Evolutionary conservation across 768 basidiomycete genomes (phyloP), one percentile per base, ranked within the genome.

Genomic region (Phylloporus arenicola): DNA sequence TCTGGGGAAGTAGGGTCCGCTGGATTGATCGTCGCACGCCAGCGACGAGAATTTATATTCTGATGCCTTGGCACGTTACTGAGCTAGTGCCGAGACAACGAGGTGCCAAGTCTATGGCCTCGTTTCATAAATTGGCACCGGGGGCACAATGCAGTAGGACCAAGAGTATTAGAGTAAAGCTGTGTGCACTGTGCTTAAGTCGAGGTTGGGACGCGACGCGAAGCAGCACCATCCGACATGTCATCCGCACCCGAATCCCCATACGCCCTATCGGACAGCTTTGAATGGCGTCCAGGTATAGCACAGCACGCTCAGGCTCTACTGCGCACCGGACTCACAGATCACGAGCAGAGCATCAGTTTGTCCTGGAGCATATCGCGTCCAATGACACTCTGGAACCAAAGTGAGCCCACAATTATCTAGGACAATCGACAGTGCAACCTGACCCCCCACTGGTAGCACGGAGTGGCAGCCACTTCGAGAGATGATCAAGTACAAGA

Each of bases 381-480:
- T 74, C 75, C 11, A 80, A 80, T 2, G 88, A 91, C 67, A 64
- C 69, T 34, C 67, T 85, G 55, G 76, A 86, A 81, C 87, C 64
- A 54, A 79, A 68, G 53, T 57, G 41, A 42, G 43, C 31, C 38
- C n/a, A 27, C 43, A 30, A 12, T 12, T 27, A 27, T 27, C 25
- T 4, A 33, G 22, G 10, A 35, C 41, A 45, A 35, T 43, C 51
- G 37, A 45, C 49, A 8, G 47, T 43, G 39, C 54, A 54, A 40
- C 50, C 57, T 58, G 38, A 57, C 30, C 31, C 22, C 41, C 43
- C 13, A 10, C 51, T 6, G 45, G 38, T 68, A 86, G 86, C 59
- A 71, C 73, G 58, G 84, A 87, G 61, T 93, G 90, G 91, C 58
- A 73, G 17, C 67, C 74, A 35, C 73, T 92, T 39, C 80, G 86